Evolutionary conservation across 2,329 filamentous ascomycete genomes (phyloP).

Genomic region (Aureobasidium uvarum): DNA sequence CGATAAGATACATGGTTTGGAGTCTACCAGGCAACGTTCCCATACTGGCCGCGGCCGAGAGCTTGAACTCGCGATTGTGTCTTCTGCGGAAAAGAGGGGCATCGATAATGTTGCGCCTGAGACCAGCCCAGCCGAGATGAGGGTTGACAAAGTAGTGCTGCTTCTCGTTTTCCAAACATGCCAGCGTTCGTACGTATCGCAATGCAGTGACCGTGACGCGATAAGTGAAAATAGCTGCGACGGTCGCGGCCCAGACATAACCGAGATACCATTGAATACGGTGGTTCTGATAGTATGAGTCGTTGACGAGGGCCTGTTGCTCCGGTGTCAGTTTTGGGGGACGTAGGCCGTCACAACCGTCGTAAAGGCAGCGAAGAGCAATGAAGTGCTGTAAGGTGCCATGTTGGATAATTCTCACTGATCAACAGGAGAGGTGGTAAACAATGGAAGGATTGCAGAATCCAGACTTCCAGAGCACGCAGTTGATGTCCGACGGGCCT

Average conservation of each 20-base stretch:
- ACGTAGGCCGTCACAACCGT: slow-evolving; percentile 11
- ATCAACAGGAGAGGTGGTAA: slow-evolving; percentile 24
- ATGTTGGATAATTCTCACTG: slow-evolving; percentile 11
- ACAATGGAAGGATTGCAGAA: not conserved
- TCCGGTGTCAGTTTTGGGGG: slow-evolving; percentile 14
- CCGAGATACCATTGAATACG: slow-evolving; percentile 39
- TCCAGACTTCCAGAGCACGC: slow-evolving; percentile 1
- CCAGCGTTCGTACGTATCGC: slow-evolving; percentile 69
- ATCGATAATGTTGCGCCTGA: slow-evolving; percentile 49
- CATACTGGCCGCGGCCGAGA: slow-evolving; percentile 50
- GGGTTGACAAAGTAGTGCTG: slow-evolving; percentile 75
- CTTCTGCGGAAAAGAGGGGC: slow-evolving; percentile 50
- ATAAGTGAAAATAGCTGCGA: slow-evolving; percentile 65
- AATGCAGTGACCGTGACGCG: slow-evolving; percentile 60
- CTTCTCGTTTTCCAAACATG: slow-evolving; percentile 66
- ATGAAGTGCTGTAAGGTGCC: slow-evolving; percentile 2
- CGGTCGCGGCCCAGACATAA: slow-evolving; percentile 60
- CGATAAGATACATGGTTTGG: slow-evolving; percentile 48
- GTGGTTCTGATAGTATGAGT: slow-evolving; percentile 34
- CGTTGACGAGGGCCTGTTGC: slow-evolving; percentile 7
- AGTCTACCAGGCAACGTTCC: slow-evolving; percentile 52
- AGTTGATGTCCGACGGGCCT: not conserved
- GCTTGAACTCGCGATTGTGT: slow-evolving; percentile 53
- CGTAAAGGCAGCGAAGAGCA: slow-evolving; percentile 14
- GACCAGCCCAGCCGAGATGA: slow-evolving; percentile 49